Evolutionary conservation across 257 asterid species (phyloP).

Genomic region (Nicotiana tabacum): DNA sequence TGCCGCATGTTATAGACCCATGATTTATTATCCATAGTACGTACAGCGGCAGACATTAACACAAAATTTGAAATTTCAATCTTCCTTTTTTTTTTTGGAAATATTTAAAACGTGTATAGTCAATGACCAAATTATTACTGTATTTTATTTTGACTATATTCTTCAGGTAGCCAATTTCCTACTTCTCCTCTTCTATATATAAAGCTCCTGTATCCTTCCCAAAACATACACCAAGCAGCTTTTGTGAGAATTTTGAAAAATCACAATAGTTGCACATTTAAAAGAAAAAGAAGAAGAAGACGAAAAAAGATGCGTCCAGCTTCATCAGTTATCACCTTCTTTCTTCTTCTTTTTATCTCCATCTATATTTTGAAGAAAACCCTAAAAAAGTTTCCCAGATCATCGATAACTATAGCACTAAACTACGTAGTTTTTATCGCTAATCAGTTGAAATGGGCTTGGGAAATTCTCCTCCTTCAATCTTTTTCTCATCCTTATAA

Average conservation of each 20-base stretch:
- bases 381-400: neutral
- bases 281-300: neutral
- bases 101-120: neutral
- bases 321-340: slow-evolving; percentile 1
- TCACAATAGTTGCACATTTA: neutral
- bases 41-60: neutral
- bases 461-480: too few species aligned
- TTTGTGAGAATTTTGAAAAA: neutral
- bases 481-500: too few species aligned
- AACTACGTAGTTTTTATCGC: too few species aligned
- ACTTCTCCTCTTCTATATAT: neutral
- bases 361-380: slow-evolving; percentile 4
- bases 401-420: too few species aligned
- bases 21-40: too few species aligned
- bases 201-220: neutral
- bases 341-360: neutral
- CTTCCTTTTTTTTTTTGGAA: neutral
- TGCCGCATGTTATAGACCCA: too few species aligned
- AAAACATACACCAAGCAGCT: neutral
- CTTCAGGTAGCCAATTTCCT: neutral
- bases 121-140: neutral
- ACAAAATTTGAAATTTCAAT: neutral
- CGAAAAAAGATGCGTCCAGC: slow-evolving; percentile 6
- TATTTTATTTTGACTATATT: too few species aligned
- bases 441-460: too few species aligned